Evolutionary conservation across 352 stramenopile species (phyloP), one percentile per base, ranked within the genome.

Genomic region (Globisporangium middletonii): DNA sequence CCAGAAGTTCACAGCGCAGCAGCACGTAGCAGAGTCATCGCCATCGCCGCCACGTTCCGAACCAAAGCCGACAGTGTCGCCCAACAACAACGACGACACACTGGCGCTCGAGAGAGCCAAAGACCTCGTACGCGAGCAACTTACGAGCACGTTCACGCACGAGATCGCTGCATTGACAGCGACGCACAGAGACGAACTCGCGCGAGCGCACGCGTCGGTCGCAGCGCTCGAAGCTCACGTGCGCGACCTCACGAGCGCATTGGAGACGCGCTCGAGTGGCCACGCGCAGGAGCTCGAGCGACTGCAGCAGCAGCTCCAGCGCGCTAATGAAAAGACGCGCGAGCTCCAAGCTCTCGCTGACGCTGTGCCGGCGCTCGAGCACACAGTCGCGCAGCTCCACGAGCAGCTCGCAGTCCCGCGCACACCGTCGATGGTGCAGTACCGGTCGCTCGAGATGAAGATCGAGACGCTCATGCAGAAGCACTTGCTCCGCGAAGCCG

Each of bases 381-480:
- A 73, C 46, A 66, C 89, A 18, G 56, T 92, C 2, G n/a, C 66
- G 8, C 57, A 59, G 2, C 63, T 92, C 16, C 64, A 68, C 18
- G 58, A 71, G 13, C 67, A 87, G 46, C 42, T 78, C 7, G 60
- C 65, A n/a, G 59, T 89, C 16, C 84, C 84, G 23, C 76, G 71
- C 26, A 89, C 83, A 9, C 84, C 82, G 26, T 92, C 81, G 0
- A 92, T 92, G 84, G 59, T 90, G 38, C 77, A 92, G 59, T 92
- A 90, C 50, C 69, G 76, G 19, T 81, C 75, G 1, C 63, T 94
- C 3, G 82, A 92, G 56, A 63, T 92, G 46, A 69, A 89, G 27
- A 75, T 94, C 38, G 80, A 87, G 46, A 89, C 80, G 23, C 62
- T 94, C 23, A 73, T 72, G 23, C 79, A 92, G 48, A 94, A 92